phyloP scores from a whole-genome alignment of 495 filamentous ascomycete species.

The Hypomontagnella monticulosa region DNA sequence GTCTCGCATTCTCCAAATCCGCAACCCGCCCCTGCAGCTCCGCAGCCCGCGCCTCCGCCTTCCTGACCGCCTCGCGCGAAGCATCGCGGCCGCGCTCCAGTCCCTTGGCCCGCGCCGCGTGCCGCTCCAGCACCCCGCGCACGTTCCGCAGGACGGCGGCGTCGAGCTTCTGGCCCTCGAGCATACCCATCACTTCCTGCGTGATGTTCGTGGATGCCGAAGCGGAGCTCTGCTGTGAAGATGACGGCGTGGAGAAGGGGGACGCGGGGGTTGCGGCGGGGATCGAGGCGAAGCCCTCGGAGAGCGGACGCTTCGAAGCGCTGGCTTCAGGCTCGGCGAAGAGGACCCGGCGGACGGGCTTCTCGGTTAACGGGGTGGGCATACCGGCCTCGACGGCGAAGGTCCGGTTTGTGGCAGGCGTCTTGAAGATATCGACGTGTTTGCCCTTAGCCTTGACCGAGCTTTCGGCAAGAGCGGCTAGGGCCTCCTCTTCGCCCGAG shows the following conservation, averaged over 20 bases:
- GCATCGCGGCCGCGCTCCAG: conserved; percentile 71
- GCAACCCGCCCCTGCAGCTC: conserved; percentile 60
- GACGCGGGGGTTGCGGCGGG: background rate
- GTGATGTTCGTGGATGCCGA: conserved; percentile 52
- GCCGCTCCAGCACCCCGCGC: conserved; percentile 60
- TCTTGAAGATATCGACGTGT: conserved; percentile 21
- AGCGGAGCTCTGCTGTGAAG: conserved; percentile 6
- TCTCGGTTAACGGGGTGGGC: conserved; percentile 42
- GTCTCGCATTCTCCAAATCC: conserved; percentile 61
- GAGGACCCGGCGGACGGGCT: conserved; percentile 34
- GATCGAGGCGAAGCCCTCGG: conserved; percentile 7
- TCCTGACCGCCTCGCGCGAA: conserved; percentile 65
- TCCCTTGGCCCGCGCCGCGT: conserved; percentile 66
- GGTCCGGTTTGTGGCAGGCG: conserved; percentile 18
- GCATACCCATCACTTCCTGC: conserved; percentile 57
- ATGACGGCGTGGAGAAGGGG: conserved; percentile 8
- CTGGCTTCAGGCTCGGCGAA: conserved; percentile 25
- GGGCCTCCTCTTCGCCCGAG: conserved; percentile 36
- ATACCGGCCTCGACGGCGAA: conserved; percentile 28
- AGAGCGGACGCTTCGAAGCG: conserved; percentile 24
- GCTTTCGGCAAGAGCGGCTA: conserved; percentile 23
- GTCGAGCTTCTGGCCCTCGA: conserved; percentile 60
- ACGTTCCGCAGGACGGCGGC: conserved; percentile 54
- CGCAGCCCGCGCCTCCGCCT: conserved; percentile 67
- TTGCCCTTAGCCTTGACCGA: conserved; percentile 19